These are phyloP conservation scores for Rhizophora apiculata DNA, from an alignment of 345 rosid genomes.

Conservation along the genomic window DNA sequence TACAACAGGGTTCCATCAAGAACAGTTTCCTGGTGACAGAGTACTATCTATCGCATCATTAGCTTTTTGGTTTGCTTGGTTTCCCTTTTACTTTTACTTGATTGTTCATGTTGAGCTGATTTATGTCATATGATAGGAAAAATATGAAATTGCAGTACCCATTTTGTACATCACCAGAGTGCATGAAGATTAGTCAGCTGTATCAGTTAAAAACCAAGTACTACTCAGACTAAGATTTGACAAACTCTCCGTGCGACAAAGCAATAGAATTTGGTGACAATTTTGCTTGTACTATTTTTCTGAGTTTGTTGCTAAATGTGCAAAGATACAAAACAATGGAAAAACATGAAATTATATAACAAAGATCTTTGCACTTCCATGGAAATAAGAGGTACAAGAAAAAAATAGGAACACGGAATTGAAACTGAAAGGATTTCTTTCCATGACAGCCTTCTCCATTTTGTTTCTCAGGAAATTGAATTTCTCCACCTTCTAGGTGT, in stretches of 20 bases:
- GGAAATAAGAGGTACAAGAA: background rate
- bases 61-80: background rate
- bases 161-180: no score
- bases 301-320: conserved; percentile 1
- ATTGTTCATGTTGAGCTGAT: no score
- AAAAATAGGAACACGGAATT: conserved; percentile 6
- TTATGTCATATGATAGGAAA: no score
- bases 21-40: no score
- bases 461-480: conserved; percentile 57
- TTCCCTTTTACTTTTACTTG: no score
- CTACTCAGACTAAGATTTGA: conserved; percentile 1
- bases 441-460: background rate
- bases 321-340: no score
- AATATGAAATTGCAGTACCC: no score
- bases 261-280: conserved; percentile 1
- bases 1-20: no score
- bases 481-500: conserved; percentile 95
- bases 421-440: conserved; percentile 3
- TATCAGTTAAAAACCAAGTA: background rate
- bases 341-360: background rate
- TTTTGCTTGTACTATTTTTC: conserved; percentile 6
- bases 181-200: no score
- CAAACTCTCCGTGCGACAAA: background rate
- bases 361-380: conserved; percentile 2
- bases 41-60: no score